Evolutionary conservation across 352 stramenopile species (phyloP).

Genomic region (Phytopythium helicoides): DNA sequence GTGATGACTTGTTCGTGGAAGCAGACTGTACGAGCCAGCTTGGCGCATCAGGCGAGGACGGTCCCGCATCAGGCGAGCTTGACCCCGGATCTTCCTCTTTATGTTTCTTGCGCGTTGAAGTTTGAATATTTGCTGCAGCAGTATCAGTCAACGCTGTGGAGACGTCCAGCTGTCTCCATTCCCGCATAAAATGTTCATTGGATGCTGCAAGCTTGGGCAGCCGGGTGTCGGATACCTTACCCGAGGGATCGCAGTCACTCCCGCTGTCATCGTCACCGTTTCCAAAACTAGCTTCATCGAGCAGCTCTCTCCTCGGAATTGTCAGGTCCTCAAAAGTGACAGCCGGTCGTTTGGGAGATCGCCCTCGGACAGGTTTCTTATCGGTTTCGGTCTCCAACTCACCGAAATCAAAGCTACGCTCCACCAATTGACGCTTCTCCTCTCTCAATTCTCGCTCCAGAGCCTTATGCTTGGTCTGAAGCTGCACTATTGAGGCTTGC

Average conservation of each 20-base stretch:
- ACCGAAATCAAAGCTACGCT: constrained; percentile 31
- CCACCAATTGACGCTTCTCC: constrained; percentile 39
- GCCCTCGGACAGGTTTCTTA: background rate
- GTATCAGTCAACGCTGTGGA: constrained; percentile 24
- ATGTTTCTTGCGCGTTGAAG: background rate
- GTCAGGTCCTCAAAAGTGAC: constrained; percentile 3
- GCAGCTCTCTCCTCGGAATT: background rate
- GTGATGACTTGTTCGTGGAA: background rate
- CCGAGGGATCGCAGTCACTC: no score
- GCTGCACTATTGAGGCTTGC: constrained; percentile 32
- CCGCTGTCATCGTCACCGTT: background rate
- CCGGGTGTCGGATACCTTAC: background rate
- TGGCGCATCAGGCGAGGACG: background rate
- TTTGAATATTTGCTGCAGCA: background rate
- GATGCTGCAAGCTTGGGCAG: background rate
- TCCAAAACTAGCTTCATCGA: background rate
- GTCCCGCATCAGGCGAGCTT: background rate
- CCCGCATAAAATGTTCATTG: constrained; percentile 19
- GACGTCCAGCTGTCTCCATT: constrained; percentile 38
- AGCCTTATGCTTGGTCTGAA: constrained; percentile 37
- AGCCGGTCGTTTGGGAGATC: background rate
- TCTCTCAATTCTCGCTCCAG: constrained; percentile 36
- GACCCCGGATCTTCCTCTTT: no score
- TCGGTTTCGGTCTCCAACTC: constrained; percentile 4
- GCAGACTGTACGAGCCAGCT: constrained; percentile 5